phyloP scores from a whole-genome alignment of 108 stramenopile species.

The Licmophora abbreviata region DNA sequence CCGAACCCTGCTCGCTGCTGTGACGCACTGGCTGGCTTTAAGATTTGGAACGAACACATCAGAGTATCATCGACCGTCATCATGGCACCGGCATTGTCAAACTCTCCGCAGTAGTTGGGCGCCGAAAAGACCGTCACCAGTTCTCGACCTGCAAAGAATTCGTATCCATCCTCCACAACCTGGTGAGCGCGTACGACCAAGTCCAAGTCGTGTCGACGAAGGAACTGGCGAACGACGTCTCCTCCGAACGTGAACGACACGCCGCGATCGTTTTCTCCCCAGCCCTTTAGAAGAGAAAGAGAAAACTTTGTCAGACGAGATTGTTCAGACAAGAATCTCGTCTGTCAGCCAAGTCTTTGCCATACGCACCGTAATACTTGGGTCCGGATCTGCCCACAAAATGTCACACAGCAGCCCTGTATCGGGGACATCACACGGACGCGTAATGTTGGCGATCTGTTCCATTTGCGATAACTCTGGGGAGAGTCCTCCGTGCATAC shows the following conservation, averaged over 20 bases:
- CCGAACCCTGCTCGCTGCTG: conserved; percentile 51
- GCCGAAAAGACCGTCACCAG: conserved; percentile 96
- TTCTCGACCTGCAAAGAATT: conserved; percentile 95
- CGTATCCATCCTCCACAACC: conserved; percentile 99
- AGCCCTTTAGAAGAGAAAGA: conserved; percentile 50
- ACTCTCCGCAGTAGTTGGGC: conserved; percentile 99
- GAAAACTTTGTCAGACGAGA: conserved; percentile 1
- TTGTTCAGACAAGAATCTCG: conserved; percentile 1
- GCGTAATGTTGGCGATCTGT: conserved; percentile 92
- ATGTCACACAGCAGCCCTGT: conserved; percentile 98
- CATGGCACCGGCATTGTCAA: conserved; percentile 98
- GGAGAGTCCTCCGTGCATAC: conserved; percentile 98
- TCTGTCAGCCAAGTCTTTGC: conserved; percentile 3
- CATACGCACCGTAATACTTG: conserved; percentile 80
- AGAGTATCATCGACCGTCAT: conserved; percentile 96
- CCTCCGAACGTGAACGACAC: conserved; percentile 99
- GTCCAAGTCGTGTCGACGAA: conserved; percentile 96
- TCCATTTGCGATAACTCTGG: conserved; percentile 96
- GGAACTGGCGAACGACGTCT: conserved; percentile 97
- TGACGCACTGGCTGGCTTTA: conserved; percentile 85
- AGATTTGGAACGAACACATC: conserved; percentile 95
- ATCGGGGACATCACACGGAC: conserved; percentile 98
- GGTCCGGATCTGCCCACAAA: conserved; percentile 99
- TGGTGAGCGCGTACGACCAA: conserved; percentile 98
- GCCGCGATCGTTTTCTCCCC: conserved; percentile 99